Base-by-base conservation (phyloP, 257 asterid genomes). In the Nicotiana attenuata region DNA sequence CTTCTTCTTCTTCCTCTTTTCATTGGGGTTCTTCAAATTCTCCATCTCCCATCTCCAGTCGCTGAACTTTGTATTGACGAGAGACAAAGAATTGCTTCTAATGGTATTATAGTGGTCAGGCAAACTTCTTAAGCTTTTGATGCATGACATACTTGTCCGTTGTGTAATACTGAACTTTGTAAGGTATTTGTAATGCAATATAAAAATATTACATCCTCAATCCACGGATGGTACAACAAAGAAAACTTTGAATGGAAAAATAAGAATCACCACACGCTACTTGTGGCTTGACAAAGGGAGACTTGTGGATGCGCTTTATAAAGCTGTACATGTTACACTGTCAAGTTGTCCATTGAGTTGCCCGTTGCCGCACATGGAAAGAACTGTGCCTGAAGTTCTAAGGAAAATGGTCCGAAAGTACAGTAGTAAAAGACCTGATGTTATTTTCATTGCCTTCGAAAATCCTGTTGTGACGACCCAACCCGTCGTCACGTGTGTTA, bases 221-320 rank as follows among this genome's bases (percentile, higher is more conserved):
- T 80, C 85, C 68, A 85, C 82, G 14, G 91, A 86, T 82, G 82
- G 86, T 84, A 77, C 87, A 29, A 65, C 69, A 24, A 98, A 89
- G 85, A 91, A 84, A 84, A 77, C 89, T 64, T 57, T 96, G 73
- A 94, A 94, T 83, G 99, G 98, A 81, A 96, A 94, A 89, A 96
- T 96, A 82, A 89, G 94, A 90, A 96, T 96, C 41, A 94, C 97
- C 0, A 96, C 99, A 31, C 96, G 99, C 41, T 96, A 98, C 90
- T 86, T 94, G 89, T 96, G 99, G 98, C 96, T 93, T 76, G 99
- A 96, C 87, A 94, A 90, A 90, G 98, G 99, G 55, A 96, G 92
- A 86, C 98, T 96, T 85, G 86, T 96, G 84, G 98, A 94, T 88
- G 97, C 97, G 2, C 97, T 96, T 69, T 98, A 96, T 85, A 92